Evolutionary conservation across 2,329 filamentous ascomycete genomes (phyloP), one percentile per base, ranked within the genome.

Genomic region (Talaromyces sp.): DNA sequence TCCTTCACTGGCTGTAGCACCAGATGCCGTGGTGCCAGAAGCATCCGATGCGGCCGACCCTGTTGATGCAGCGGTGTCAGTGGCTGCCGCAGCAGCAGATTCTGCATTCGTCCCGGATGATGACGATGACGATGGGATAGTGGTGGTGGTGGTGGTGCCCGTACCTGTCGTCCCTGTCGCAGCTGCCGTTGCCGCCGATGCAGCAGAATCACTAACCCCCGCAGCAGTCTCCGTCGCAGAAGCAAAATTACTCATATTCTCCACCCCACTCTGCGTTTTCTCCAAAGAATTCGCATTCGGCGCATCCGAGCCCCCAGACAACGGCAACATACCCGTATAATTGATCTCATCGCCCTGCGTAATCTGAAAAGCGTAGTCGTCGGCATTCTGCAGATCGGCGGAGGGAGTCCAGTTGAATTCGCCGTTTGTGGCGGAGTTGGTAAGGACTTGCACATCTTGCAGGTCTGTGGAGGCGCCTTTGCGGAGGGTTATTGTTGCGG

Each of bases 321-420:
- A 72, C 36, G 72, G 71, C 73, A 88, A 80, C 34, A 80, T 80
- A 53, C 81, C 83, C 54, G 81, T 84, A 78, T 87, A 88, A 78
- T 89, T 89, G 73, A 78, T 71, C 56, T 75, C 67, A 47, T 72
- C 76, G 66, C 79, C 82, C 72, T 88, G 86, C 15, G 71, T 73
- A 76, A 89, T 87, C 74, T 87, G 76, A 65, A 89, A 81, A 63
- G 87, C 86, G 72, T 88, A 89, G 77, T 86, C 78, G 43, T 73
- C 67, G 64, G 76, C 81, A 68, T 80, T 74, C 53, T 74, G 70
- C 31, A 87, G 77, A 45, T 71, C 74, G 27, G 71, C 73, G 45
- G 76, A 73, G 5, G 84, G 82, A 17, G 79, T 84, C 84, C 84
- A 88, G 64, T 76, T 78, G 78, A 78, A 85, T 27, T 72, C 75